Evolutionary conservation across 129 eudicot genomes (phyloP), one percentile per base, ranked within the genome.

Genomic region (Arctium lappa): DNA sequence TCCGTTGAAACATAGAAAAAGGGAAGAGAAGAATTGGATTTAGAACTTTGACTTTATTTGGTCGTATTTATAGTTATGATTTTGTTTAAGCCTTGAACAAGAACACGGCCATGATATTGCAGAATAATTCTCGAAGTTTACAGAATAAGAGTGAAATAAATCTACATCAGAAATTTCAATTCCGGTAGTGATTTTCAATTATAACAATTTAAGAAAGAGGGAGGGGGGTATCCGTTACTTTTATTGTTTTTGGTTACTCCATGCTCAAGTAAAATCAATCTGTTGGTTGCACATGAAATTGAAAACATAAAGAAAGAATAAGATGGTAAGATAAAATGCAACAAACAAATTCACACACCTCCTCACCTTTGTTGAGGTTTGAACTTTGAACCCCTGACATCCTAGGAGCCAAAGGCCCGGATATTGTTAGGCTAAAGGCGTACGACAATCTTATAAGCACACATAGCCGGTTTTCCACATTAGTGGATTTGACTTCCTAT

Each of bases 191-290:
- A 70, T 12, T 5, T 22, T 22, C 27, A 22, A 22, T 22, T 22
- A 22, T 22, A 22, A 22, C 27, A 22, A 22, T 22, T 22, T 22
- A 22, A 22, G 27, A 22, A 22, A 22, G 27, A 22, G 27, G 27
- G 27, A 22, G 27, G 27, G 27, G 27, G 27, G 27, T 22, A 22
- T 22, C 0, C 0, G 27, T 22, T 22, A 22, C 32, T 15, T 73
- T 37, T 18, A 73, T 40, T 73, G 56, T 38, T 38, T 38, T 6
- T 7, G 77, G 60, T 73, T 39, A 42, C 60, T 38, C 11, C 60
- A 38, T 38, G 77, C 77, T 74, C 62, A 74, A 74, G 77, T 32
- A 74, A 74, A 42, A 29, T 74, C 53, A 48, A 27, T 73, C 65
- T 15, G 29, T 46, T 48, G 29, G 68, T 75, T 75, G 62, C 68